A percentile compares a stretch with the other conserved stretches of the same genome.
These are phyloP conservation scores for Rhizomucor miehei DNA, from an alignment of 371 early-diverging fungal species.

Conservation along the genomic window DNA sequence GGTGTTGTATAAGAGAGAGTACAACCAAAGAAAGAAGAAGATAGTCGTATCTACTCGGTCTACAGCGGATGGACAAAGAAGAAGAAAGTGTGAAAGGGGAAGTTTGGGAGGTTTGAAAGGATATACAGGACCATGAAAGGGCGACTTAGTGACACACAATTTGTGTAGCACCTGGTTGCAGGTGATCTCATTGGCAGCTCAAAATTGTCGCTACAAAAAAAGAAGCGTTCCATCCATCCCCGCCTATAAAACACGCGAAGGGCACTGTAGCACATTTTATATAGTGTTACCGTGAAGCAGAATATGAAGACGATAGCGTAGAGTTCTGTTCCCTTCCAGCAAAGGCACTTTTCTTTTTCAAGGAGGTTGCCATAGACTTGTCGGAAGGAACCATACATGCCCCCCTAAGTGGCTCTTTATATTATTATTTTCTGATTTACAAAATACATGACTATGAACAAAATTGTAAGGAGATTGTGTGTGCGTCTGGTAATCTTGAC, in stretches of 20 bases:
- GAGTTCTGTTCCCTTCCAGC: background rate
- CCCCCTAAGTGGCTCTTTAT: too few species aligned
- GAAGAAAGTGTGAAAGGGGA: constrained; percentile 6
- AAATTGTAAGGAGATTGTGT: too few species aligned
- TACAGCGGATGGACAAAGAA: constrained; percentile 4
- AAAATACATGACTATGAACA: background rate
- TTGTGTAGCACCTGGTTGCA: background rate
- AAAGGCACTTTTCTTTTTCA: background rate
- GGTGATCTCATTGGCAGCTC: background rate
- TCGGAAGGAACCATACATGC: background rate
- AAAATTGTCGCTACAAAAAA: too few species aligned
- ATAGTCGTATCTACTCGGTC: constrained; percentile 3
- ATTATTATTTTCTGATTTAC: background rate
- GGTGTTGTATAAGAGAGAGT: background rate
- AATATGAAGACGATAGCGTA: background rate
- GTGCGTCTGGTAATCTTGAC: too few species aligned
- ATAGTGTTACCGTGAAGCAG: too few species aligned
- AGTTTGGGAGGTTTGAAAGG: background rate
- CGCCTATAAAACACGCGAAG: too few species aligned
- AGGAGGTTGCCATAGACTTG: background rate
- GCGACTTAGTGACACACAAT: background rate
- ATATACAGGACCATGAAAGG: background rate
- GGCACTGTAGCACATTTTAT: too few species aligned
- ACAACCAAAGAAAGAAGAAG: constrained; percentile 5
- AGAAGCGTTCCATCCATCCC: too few species aligned